Evolutionary conservation across 106 monocot species (phyloP).

Genomic region (Ottelia alismoides): DNA sequence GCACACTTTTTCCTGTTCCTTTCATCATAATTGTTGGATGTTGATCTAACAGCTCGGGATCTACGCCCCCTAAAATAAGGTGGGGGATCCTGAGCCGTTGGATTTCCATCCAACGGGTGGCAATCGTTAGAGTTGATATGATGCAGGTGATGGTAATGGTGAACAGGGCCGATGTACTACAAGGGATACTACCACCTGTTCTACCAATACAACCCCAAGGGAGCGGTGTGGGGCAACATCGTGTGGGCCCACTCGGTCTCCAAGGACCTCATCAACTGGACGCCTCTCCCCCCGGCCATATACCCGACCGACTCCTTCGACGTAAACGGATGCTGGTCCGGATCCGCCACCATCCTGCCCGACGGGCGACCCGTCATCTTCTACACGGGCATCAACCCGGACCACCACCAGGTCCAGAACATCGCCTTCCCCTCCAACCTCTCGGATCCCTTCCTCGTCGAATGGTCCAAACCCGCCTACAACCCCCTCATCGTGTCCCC

Average conservation of each 20-base stretch:
- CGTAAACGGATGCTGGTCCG: too few relatives aligned
- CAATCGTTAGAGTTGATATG: not conserved
- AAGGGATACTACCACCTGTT: conserved; percentile 12
- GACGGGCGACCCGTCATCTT: conserved; percentile 22
- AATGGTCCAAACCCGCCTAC: conserved; percentile 66
- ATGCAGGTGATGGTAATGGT: not conserved
- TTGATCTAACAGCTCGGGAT: not conserved
- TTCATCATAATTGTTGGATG: too few relatives aligned
- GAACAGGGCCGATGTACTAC: conserved; percentile 17
- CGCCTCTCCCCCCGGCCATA: too few relatives aligned
- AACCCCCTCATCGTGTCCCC: conserved; percentile 48
- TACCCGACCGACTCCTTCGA: conserved; percentile 12
- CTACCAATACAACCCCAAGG: too few relatives aligned
- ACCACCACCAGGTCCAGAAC: conserved; percentile 45
- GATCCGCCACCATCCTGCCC: conserved; percentile 69
- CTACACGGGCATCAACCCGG: not conserved
- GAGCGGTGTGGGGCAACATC: too few relatives aligned
- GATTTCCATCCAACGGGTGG: not conserved
- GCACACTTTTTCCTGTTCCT: too few relatives aligned
- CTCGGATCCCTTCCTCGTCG: conserved; percentile 24
- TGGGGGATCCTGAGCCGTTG: too few relatives aligned
- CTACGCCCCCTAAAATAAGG: not conserved
- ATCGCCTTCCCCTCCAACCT: conserved; percentile 50
- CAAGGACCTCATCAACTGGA: too few relatives aligned
- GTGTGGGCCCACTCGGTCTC: too few relatives aligned